Base-by-base conservation (phyloP, 805 yeast species). In the Candida pini region DNA sequence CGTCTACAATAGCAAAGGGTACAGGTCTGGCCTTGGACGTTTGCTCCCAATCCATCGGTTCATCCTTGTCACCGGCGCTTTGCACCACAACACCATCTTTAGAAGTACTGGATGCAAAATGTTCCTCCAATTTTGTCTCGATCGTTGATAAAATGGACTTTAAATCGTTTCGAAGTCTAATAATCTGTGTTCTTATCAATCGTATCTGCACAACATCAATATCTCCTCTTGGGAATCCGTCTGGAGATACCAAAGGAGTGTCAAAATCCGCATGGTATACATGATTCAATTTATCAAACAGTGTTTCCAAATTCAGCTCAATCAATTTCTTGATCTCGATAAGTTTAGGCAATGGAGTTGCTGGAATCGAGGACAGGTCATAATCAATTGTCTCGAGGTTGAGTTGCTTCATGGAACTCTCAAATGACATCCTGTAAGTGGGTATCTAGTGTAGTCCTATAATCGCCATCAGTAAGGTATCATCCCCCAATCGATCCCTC, bases 221-320 rank as follows among this genome's bases (percentile, higher is more conserved):
- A 51, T 90, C 97, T 13, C 66, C 56, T 28, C 97, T 63, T 1
- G 98, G 98, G 48, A 74, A 90, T 15, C 97, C 96, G 50, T 90
- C 95, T 0, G 49, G 39, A 0, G 81, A 74, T 2, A 84, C 58
- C 38, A 90, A 57, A 0, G 77, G 66, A 2, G 89, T 78, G 17
- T 69, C 56, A 85, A 86, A 78, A 44, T 73, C 78, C 1, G 48
- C 51, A 9, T 44, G 31, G 6, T 34, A 19, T 7, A 25, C 36
- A 38, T 60, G 42, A 6, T 48, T 42, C 18, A 84, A 62, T 10
- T 64, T 49, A 20, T 63, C 70, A 40, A 69, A 65, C 28, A 77
- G 51, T 5, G 45, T 48, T 21, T 46, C 48, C 17, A 76, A 42
- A 38, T 69, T 68, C 4, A 38, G 16, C 36, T 73, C 80, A 18